Conservation (phyloP, 495 filamentous ascomycete species). For the Trichoderma asperelloides region DNA sequence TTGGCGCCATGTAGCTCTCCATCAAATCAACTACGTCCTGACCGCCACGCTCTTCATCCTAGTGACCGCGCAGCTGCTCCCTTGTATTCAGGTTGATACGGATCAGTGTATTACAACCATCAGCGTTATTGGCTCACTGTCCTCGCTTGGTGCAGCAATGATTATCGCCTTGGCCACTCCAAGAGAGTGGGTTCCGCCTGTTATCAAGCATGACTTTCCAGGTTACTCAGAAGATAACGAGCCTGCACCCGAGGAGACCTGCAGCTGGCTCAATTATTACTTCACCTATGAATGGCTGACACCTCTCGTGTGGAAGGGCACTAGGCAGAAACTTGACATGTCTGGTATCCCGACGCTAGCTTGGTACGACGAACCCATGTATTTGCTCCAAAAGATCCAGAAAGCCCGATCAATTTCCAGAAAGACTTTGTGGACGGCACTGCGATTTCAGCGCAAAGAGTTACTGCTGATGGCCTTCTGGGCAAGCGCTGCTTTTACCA, state of each 20-base stretch:
- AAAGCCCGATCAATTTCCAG: constrained; percentile 28
- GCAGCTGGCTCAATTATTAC: constrained; percentile 39
- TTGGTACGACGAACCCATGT: constrained; percentile 39
- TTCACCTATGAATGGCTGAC: constrained; percentile 42
- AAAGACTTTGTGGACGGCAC: constrained; percentile 33
- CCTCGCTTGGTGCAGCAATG: constrained; percentile 21
- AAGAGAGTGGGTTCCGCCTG: constrained; percentile 30
- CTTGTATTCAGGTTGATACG: constrained; percentile 19
- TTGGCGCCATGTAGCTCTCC: constrained; percentile 30
- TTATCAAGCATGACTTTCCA: constrained; percentile 20
- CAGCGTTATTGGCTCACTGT: constrained; percentile 17
- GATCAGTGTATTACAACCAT: constrained; percentile 13
- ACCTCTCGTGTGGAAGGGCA: constrained; percentile 35
- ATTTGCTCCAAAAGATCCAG: constrained; percentile 30
- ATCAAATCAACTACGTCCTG: constrained; percentile 30
- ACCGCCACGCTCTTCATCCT: constrained; percentile 20
- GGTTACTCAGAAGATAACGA: constrained; percentile 20
- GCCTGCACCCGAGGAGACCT: constrained; percentile 39
- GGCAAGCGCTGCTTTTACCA: constrained; percentile 22
- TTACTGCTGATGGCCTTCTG: constrained; percentile 31
- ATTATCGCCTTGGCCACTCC: constrained; percentile 27
- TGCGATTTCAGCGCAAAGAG: constrained; percentile 29
- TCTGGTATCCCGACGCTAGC: constrained; percentile 40
- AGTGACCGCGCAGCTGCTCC: constrained; percentile 22
- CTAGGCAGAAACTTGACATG: constrained; percentile 31